Evolutionary conservation across 495 filamentous ascomycete species (phyloP).

Genomic region (Podospora australis): DNA sequence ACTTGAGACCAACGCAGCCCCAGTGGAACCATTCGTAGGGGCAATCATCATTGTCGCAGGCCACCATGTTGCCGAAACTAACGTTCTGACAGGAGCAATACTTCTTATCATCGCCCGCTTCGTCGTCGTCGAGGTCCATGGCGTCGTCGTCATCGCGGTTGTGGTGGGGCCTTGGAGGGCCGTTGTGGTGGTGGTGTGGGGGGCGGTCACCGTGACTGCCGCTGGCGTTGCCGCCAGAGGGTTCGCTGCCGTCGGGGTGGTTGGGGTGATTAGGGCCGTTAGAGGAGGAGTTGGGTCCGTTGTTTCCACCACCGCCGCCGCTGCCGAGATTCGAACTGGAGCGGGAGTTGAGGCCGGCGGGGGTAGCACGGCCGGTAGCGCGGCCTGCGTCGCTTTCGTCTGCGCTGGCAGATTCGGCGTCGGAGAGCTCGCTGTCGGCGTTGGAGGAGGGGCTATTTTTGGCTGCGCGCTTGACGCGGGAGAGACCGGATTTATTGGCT

Average conservation of each 20-base stretch:
- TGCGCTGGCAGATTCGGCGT: slow-evolving; percentile 55
- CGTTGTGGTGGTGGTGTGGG: slow-evolving; percentile 4
- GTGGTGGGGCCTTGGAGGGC: background rate
- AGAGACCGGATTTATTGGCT: slow-evolving; percentile 42
- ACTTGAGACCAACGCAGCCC: slow-evolving; percentile 83
- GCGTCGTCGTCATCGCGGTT: slow-evolving; percentile 52
- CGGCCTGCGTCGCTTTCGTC: slow-evolving; percentile 38
- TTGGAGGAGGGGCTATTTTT: slow-evolving; percentile 56
- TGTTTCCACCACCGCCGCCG: background rate
- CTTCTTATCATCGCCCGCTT: slow-evolving; percentile 77
- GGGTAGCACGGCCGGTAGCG: slow-evolving; percentile 34
- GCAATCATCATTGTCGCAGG: slow-evolving; percentile 90
- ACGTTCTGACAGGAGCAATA: slow-evolving; percentile 93
- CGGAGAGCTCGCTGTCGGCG: slow-evolving; percentile 57
- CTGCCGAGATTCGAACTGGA: slow-evolving; percentile 3
- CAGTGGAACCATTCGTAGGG: slow-evolving; percentile 98
- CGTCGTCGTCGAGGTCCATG: slow-evolving; percentile 69
- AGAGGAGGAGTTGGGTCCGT: slow-evolving; percentile 1
- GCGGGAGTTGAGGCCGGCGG: slow-evolving; percentile 14
- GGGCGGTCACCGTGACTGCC: background rate
- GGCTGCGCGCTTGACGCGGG: slow-evolving; percentile 45
- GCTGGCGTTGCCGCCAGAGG: background rate
- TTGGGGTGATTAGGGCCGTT: background rate
- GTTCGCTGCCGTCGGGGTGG: too few relatives aligned
- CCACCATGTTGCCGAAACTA: slow-evolving; percentile 96